phyloP scores from a whole-genome alignment of 495 filamentous ascomycete genomes.

The Penicillium longicatenatum region DNA sequence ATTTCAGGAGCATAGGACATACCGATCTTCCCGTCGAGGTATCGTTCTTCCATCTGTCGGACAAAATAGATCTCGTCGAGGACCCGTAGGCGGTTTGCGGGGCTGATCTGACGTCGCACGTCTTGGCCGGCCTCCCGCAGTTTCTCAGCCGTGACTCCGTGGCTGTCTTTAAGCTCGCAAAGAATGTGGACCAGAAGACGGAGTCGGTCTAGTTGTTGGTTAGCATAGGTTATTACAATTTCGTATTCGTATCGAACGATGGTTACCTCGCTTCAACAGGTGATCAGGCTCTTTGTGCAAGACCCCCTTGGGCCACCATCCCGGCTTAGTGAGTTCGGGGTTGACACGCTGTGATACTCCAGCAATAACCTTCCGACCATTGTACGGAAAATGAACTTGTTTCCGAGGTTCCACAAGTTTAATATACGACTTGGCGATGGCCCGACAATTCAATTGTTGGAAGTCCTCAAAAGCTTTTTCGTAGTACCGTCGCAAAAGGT shows the following conservation, averaged over 20 bases:
- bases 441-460: slow-evolving; percentile 49
- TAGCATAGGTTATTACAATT: neutral
- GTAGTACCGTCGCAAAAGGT: slow-evolving; percentile 64
- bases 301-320: slow-evolving; percentile 76
- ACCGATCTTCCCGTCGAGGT: slow-evolving; percentile 62
- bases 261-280: slow-evolving; percentile 67
- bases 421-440: slow-evolving; percentile 76
- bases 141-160: slow-evolving; percentile 45
- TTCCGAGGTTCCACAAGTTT: slow-evolving; percentile 85
- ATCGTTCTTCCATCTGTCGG: slow-evolving; percentile 63
- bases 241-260: neutral
- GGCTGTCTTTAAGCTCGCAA: slow-evolving; percentile 44
- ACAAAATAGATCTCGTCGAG: slow-evolving; percentile 70
- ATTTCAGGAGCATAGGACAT: slow-evolving; percentile 19
- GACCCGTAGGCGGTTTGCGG: slow-evolving; percentile 36
- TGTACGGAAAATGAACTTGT: slow-evolving; percentile 81
- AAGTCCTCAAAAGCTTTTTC: slow-evolving; percentile 48
- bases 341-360: slow-evolving; percentile 43
- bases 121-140: slow-evolving; percentile 47
- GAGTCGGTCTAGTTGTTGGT: slow-evolving; percentile 53
- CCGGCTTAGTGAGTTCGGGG: slow-evolving; percentile 56
- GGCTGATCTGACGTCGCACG: slow-evolving; percentile 41
- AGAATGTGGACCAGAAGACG: slow-evolving; percentile 64
- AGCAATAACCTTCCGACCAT: slow-evolving; percentile 49
- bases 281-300: slow-evolving; percentile 82